Percentiles rank a stretch among this genome's conserved stretches.
Evolutionary conservation across 108 stramenopile genomes (phyloP).

Genomic region (Conticribra guillardii): DNA sequence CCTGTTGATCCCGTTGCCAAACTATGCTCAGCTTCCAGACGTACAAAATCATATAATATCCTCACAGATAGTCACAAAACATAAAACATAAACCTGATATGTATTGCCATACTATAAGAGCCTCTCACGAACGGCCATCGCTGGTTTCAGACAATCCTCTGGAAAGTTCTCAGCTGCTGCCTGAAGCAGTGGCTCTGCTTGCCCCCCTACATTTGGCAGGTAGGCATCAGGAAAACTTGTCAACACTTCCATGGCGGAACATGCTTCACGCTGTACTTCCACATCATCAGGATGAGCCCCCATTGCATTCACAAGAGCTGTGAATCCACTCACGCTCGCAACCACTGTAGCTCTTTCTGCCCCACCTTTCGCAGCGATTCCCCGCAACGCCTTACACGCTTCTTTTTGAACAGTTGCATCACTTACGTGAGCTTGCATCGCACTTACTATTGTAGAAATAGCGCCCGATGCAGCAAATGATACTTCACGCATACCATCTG

Average conservation of each 20-base stretch:
- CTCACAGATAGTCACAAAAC: no score
- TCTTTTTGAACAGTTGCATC: conserved; percentile 80
- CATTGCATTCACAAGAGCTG: conserved; percentile 79
- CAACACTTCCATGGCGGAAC: conserved; percentile 61
- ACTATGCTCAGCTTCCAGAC: no score
- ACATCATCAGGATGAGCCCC: conserved; percentile 67
- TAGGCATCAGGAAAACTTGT: conserved; percentile 71
- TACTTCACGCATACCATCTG: conserved; percentile 77
- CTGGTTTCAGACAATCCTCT: conserved; percentile 55
- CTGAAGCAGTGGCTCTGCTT: conserved; percentile 70
- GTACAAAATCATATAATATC: no score
- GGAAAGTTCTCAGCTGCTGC: conserved; percentile 73
- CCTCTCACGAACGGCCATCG: conserved; percentile 41
- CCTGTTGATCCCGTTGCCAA: no score
- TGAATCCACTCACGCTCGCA: conserved; percentile 80
- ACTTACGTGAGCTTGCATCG: conserved; percentile 90
- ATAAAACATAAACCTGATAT: no score
- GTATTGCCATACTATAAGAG: neutral
- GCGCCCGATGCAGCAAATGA: conserved; percentile 87
- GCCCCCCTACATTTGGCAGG: conserved; percentile 70
- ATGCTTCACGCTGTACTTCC: conserved; percentile 70
- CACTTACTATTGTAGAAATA: conserved; percentile 78
- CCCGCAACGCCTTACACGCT: conserved; percentile 71
- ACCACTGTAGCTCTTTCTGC: conserved; percentile 80
- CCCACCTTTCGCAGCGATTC: conserved; percentile 75